Evolutionary conservation across 805 yeast species (phyloP), one percentile per base, ranked within the genome.

Genomic region (Schwanniomyces yamadae): DNA sequence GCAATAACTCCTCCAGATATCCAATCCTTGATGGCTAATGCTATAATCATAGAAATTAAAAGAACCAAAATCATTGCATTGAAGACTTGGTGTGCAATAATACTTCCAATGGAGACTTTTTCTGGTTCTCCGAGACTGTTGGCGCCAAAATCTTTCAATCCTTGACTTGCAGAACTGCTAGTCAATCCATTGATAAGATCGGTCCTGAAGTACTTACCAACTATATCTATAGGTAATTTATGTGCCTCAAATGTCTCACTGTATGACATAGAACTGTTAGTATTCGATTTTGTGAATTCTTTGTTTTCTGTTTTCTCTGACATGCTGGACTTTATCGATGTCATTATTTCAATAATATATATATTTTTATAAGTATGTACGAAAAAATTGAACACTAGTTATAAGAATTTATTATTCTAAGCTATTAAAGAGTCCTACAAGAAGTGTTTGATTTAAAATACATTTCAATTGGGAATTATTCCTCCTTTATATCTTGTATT

Each of bases 141-240:
- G 11, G 48, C 42, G 4, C 62, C 62, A 33, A 37, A 43, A n/a
- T 27, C 39, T 12, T 39, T 25, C 16, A 44, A 34, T 5, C 22
- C 28, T 12, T 39, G 30, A 12, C 39, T 28, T 10, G 52, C 58
- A 36, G 49, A 44, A 9, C 17, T 28, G 4, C 35, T 22, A 15
- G 46, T 41, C 15, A 80, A 65, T 4, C 93, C 93, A 34, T 64
- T 61, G 4, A 60, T 57, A 12, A 57, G 43, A 46, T 71, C 62
- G 2, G 85, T 69, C 6, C 57, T 51, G 43, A 64, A 72, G 13
- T 50, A 39, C 8, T 56, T 46, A 14, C 61, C 69, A 9, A 72
- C 71, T 34, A 61, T 55, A 8, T 59, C 54, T 13, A 63, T 52
- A 0, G 73, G 21, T 31, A 59, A 48, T 26, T 69, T 52, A 49